Base-by-base conservation (phyloP, 1,139 yeast species). In the Candida sp. region DNA sequence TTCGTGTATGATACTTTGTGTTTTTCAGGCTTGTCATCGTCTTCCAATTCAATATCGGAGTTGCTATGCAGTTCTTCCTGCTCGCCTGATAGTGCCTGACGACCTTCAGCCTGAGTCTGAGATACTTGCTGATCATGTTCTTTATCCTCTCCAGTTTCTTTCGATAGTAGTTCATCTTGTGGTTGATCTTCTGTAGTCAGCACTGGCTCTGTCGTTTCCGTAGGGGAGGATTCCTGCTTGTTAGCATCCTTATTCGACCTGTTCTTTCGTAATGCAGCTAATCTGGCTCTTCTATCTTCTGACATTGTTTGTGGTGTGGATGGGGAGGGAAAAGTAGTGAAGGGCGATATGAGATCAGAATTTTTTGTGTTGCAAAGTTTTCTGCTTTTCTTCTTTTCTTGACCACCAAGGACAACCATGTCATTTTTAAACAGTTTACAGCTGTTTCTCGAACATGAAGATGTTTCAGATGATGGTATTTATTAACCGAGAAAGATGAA, bases 241-340 rank as follows among this genome's bases (percentile, higher is more conserved):
- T 32, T 44, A 35, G 23, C 31, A 9, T 35, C 27, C 35, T 27
- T 48, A 23, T 39, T 51, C 28, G 44, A 42, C 47, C 58, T 54
- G 37, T 59, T 62, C 51, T 58, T 60, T 44, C 72, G 53, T 40
- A 68, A 52, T 7, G 65, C 66, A 1, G 68, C 65, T 42, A 68
- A 57, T 34, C 69, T 58, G 9, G 66, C 60, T 49, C 59, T 65
- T 49, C 72, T 58, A 31, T 60, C 65, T 37, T 44, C 46, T 27
- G 50, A 26, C 53, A 50, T 50, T 39, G 30, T 12, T 42, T 7
- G 17, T 17, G 6, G 22, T 25, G 46, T 40, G 27, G 46, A 17
- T 17, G 17, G 17, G 17, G 17, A 17, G 17, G 17, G 17, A 17
- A 17, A 17, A 17, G 17, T 17, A 17, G 17, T 17, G 17, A 17